Evolutionary conservation across 23 red algal species (phyloP), one percentile per base, ranked within the genome.

Genomic region (Gracilariopsis chorda): DNA sequence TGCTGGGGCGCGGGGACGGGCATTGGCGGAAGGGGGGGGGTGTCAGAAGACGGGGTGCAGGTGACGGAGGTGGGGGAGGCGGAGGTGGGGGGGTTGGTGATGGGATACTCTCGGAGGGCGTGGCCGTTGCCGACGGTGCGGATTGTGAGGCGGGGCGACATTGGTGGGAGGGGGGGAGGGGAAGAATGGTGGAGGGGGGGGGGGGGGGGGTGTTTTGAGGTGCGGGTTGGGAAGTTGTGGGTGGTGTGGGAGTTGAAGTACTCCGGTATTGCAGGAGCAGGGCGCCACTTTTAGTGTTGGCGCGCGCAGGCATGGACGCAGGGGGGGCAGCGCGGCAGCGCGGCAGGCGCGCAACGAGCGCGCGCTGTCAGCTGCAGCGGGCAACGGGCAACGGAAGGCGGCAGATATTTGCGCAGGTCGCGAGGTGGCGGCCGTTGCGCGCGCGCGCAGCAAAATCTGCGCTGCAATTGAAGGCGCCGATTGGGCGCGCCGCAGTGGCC

Each of bases 41-140:
- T 21, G 7, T 33, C 7, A 41, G 63, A 42, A 2, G 63, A 5
- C 8, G 63, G 33, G 7, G 19, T n/a, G n/a, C n/a, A n/a, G n/a
- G n/a, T n/a, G n/a, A n/a, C 9, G 14, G 67, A 11, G 24, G 16
- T 0, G 11, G 51, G 3, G 78, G 53, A 16, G 27, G 78, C 29
- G 7, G 55, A 6, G 30, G 78, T 11, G 5, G 48, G 30, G 24
- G 78, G 30, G 55, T 34, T 34, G 6, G 25, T 24, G 9, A 35
- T 32, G 78, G 46, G 35, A 32, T 7, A 52, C 47, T 56, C 45
- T 32, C 73, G 73, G 32, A 78, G 45, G 43, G 73, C 45, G 73
- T 56, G 73, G 73, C 73, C 73, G 51, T 78, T 78, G 73, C 73
- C 73, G 73, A 78, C 73, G 25, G 73, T 51, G 63, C 63, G 63